Evolutionary conservation across 371 early-diverging fungal species (phyloP).

Genomic region (Mucor velutinosus): DNA sequence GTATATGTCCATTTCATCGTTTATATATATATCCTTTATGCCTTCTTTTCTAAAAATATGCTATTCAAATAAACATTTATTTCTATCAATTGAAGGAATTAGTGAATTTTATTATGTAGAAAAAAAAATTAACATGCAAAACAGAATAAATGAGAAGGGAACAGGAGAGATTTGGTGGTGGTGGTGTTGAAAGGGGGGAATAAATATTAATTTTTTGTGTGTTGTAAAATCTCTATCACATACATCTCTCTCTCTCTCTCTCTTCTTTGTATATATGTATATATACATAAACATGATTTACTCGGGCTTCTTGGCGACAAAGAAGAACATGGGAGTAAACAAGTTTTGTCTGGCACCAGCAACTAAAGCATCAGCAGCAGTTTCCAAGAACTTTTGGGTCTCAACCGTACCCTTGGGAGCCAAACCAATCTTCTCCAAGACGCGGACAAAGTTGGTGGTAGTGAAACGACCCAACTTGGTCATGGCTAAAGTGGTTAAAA

Average conservation of each 20-base stretch:
- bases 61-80: background rate
- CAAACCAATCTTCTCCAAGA: slow-evolving; percentile 78
- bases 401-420: slow-evolving; percentile 84
- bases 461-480: slow-evolving; percentile 60
- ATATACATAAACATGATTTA: background rate
- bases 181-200: background rate
- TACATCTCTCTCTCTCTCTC: background rate
- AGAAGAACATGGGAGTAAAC: slow-evolving; percentile 94
- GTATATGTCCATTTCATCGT: background rate
- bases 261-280: background rate
- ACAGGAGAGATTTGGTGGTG: background rate
- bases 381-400: slow-evolving; percentile 77
- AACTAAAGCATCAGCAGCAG: slow-evolving; percentile 80
- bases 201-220: background rate
- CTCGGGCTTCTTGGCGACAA: slow-evolving; percentile 85
- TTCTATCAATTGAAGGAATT: background rate
- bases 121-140: background rate
- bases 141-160: background rate
- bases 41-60: background rate
- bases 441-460: slow-evolving; percentile 66
- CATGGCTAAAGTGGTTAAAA: slow-evolving; percentile 55
- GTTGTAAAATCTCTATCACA: background rate
- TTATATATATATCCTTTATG: background rate
- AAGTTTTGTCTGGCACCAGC: slow-evolving; percentile 75
- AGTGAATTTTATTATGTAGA: background rate